These are phyloP conservation scores for Symbiodinium pilosum DNA, from an alignment of 73 alveolate species.

Conservation along the genomic window DNA sequence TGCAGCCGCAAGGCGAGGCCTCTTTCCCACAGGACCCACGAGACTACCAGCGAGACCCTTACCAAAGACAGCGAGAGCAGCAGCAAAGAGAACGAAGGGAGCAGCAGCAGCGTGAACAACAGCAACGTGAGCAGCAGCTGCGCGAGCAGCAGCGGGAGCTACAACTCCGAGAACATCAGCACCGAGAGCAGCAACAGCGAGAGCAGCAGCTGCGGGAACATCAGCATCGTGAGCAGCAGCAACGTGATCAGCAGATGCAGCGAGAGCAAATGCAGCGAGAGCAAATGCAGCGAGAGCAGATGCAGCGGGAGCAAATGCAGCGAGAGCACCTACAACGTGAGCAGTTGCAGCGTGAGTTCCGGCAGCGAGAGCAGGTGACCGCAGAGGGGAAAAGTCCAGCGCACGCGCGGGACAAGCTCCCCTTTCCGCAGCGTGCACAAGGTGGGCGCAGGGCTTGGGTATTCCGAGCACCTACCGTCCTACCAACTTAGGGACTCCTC, in stretches of 20 bases:
- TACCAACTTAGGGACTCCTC: too few relatives aligned
- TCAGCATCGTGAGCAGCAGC: too few relatives aligned
- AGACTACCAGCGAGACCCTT: background rate
- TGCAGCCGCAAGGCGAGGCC: background rate
- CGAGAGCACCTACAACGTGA: background rate
- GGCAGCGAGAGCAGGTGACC: background rate
- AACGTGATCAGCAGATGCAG: too few relatives aligned
- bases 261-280: background rate
- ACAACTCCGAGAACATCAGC: too few relatives aligned
- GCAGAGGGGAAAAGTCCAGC: background rate
- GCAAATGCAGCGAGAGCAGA: constrained; percentile 6
- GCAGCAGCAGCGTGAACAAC: constrained; percentile 7
- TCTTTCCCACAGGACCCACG: background rate
- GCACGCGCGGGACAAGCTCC: background rate
- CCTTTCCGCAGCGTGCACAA: constrained; percentile 14
- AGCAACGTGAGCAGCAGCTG: background rate
- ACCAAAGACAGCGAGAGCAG: background rate
- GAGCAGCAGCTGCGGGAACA: background rate
- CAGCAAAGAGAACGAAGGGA: background rate
- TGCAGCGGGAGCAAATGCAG: background rate
- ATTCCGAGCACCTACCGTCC: too few relatives aligned
- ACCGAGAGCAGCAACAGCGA: too few relatives aligned
- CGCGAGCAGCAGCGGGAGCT: background rate
- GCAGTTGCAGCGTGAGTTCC: background rate
- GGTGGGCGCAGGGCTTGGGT: background rate